Evolutionary conservation across 192 early-diverging fungal genomes (phyloP), one percentile per base, ranked within the genome.

Genomic region (Coemansia sp.): DNA sequence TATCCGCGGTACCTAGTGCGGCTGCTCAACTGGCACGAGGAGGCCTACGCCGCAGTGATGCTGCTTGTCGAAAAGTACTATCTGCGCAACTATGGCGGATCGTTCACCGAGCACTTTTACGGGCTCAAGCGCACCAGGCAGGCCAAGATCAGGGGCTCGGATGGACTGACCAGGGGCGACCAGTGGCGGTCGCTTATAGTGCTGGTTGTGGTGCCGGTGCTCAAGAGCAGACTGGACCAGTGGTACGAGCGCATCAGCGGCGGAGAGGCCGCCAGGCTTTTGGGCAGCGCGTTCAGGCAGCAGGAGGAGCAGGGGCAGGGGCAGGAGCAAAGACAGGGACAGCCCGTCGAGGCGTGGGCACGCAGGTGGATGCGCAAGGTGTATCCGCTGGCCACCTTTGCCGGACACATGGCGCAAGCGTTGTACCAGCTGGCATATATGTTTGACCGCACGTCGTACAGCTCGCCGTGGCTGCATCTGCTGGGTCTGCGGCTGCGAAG

Each of bases 101-200:
- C 89, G 10, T 91, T 91, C 65, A 81, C 90, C n/a, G 94, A 96
- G 67, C 85, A 89, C 68, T 94, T 96, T 74, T 96, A 96, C 67
- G 92, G 92, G 4, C 60, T 88, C 19, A 91, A 90, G 67, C 72
- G 93, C 43, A 82, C 84, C 19, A 76, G 83, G 5, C 63, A 78
- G 32, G 59, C 64, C 57, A 76, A 48, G 39, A 52, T 67, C 26
- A 39, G 72, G 25, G 73, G 69, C 45, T 32, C 35, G 39, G 38
- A 13, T 49, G 55, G 63, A 26, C 47, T 89, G 33, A 74, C 78
- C 6, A 58, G 64, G 15, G 49, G 53, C 11, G 80, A 84, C 59
- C 71, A 84, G 49, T 77, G 79, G 60, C 46, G 57, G 37, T 92
- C 90, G 5, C 60, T 91, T 11, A 39, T 82, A 4, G 73, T 87